Base-by-base conservation (phyloP, 2,329 filamentous ascomycete genomes). In the Nemania sp. region DNA sequence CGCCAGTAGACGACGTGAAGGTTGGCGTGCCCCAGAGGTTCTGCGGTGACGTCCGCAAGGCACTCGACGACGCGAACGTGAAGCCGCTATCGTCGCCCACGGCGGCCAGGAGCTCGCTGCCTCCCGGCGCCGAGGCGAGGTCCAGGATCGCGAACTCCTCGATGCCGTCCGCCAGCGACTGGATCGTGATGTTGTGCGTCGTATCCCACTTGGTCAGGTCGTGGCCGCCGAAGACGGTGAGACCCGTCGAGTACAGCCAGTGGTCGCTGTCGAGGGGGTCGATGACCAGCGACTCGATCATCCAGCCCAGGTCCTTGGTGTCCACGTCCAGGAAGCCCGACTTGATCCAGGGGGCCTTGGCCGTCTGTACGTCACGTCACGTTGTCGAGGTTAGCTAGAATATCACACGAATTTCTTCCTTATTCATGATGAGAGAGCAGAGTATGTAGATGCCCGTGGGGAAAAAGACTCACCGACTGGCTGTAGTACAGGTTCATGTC, bases 241-340 rank as follows among this genome's bases (percentile, higher is more conserved):
- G 71, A 2, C 84, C 84, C 0, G 84, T 87, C n/a, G 81, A 83
- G 59, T 87, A 87, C 0, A 86, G 73, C 82, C 83, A 86, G 69
- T 86, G 83, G 67, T 86, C 78, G 57, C 82, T 84, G 66, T 87
- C 83, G 25, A 80, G 77, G 0, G 84, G 84, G 66, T 87, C 77
- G 51, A 87, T 87, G 20, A 81, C 81, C 7, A 87, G 71, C 0
- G 79, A 74, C 66, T 87, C 84, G 9, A 86, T 82, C 84, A 86
- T 87, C 83, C 84, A 87, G 1, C 84, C 84, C 3, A 87, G 71
- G 32, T 76, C 76, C 72, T 84, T 82, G 13, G 74, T 77, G 57
- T 82, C 80, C 6, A 70, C 68, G 2, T 79, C 76, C 15, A 82
- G 71, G 56, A 81, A 81, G n/a, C 78, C 75, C 20, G 79, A 76